Base-by-base conservation (phyloP, 495 filamentous ascomycete genomes). In the Penicillium pancosmium region DNA sequence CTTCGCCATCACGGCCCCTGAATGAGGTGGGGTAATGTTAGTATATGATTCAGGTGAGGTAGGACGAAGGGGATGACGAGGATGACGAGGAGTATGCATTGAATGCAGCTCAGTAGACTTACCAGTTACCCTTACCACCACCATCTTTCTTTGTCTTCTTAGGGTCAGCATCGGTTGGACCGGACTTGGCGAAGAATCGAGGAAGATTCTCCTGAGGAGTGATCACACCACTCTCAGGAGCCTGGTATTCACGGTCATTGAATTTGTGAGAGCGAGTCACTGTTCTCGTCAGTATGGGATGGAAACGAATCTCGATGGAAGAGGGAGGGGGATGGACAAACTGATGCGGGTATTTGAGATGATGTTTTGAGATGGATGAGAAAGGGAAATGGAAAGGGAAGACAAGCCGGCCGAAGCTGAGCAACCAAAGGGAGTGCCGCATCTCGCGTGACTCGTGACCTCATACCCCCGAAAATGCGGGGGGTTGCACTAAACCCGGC, bases 61-160 rank as follows among this genome's bases (percentile, higher is more conserved):
- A 15, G 44, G 23, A 23, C 23, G 23, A 23, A 8, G 6, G 23
- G 44, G 44, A n/a, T 13, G 36, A 38, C 15, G 5, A 44, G 5
- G 16, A 36, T 38, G 34, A 7, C 1, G 16, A 19, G 5, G 23
- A 27, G 5, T 31, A 31, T 21, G 33, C 16, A 34, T 51, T 27
- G 27, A 4, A 16, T 31, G 25, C 12, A 33, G n/a, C 13, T n/a
- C 4, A 5, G 13, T 44, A 18, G 41, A 70, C 86, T 73, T 84
- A 97, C 93, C 93, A 98, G 74, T 97, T 97, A 71, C 88, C 91
- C 73, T 91, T 94, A 43, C 93, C 93, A 51, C 85, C 89, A 52
- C 93, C 93, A 60, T 96, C 90, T 81, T 98, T 98, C 87, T 97
- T 97, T 63, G 88, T 90, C 83, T 94, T 94, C 75, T 90, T 90